phyloP scores from a whole-genome alignment of 495 filamentous ascomycete genomes.

The Lichina pygmaea region DNA sequence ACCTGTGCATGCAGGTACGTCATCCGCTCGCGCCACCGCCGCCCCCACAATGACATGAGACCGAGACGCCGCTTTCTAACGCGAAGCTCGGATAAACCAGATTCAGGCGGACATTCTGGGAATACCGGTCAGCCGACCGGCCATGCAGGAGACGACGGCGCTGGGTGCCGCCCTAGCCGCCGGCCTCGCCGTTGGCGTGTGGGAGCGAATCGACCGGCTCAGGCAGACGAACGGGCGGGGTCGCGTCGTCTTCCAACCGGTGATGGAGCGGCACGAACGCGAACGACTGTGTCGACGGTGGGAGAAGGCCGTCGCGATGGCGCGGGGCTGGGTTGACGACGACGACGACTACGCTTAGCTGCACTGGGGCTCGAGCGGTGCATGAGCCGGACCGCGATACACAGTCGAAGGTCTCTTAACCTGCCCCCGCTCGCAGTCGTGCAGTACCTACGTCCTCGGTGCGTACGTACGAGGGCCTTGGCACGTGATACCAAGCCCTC shows the following conservation, averaged over 20 bases:
- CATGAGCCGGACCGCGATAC: background rate
- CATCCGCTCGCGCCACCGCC: background rate
- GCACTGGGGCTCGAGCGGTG: constrained; percentile 6
- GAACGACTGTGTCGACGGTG: constrained; percentile 49
- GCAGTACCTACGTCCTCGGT: no score
- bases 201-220: constrained; percentile 57
- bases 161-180: constrained; percentile 87
- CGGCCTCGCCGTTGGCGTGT: constrained; percentile 62
- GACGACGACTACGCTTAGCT: constrained; percentile 11
- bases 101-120: constrained; percentile 77
- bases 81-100: constrained; percentile 9
- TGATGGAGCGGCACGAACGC: constrained; percentile 30
- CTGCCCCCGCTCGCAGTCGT: constrained; percentile 1
- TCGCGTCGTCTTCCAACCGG: constrained; percentile 45
- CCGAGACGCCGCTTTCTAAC: constrained; percentile 1
- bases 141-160: constrained; percentile 84
- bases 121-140: constrained; percentile 67
- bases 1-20: constrained; percentile 74
- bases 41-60: background rate
- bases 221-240: constrained; percentile 51
- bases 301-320: constrained; percentile 76
- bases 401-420: background rate
- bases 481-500: no score
- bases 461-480: no score
- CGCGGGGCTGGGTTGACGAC: constrained; percentile 48